Base-by-base conservation (phyloP, 148 eudicot genomes). In the Diospyros lotus region DNA sequence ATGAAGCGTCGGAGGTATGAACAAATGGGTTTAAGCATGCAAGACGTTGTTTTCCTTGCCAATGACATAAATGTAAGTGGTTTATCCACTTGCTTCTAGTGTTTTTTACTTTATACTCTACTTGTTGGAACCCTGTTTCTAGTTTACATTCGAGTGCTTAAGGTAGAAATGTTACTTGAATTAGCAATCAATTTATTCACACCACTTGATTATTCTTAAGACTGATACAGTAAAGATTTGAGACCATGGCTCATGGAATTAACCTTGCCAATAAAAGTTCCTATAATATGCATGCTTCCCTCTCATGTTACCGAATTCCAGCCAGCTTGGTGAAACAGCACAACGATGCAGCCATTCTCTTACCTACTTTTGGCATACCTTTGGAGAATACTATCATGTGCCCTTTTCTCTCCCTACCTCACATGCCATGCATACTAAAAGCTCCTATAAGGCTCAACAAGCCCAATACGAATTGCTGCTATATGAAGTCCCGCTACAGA, bases 11-110 rank as follows among this genome's bases (percentile, higher is more conserved):
- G 92, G 9, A 89, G 97, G 77, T 94, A 92, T 75, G 97, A 90
- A 78, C 73, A 80, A 73, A 78, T 94, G 96, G 97, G 97, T 73
- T 83, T 94, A 65, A 88, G 89, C 91, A 90, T 94, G 97, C 98
- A 90, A 82, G 98, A 92, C 69, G 89, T 94, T 82, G 88, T 89
- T 78, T 90, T 90, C 78, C 96, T 94, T 69, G 93, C 94, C 68
- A 89, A 94, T 82, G 97, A 94, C 75, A 77, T 84, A 39, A 79
- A 76, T 76, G 98, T 94, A 88, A 85, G 98, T 84, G 63, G 43
- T 68, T 40, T 75, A 53, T 54, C 10, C 59, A 44, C 42, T 62
- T 63, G 44, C 12, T 58, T 64, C 28, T 58, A 60, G 61, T 69
- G 55, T 1, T 12, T 63, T 63, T 10, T 68, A 69, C 67, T 6